Evolutionary conservation across 768 basidiomycete genomes (phyloP).

Genomic region (Tricholoma furcatifolium): DNA sequence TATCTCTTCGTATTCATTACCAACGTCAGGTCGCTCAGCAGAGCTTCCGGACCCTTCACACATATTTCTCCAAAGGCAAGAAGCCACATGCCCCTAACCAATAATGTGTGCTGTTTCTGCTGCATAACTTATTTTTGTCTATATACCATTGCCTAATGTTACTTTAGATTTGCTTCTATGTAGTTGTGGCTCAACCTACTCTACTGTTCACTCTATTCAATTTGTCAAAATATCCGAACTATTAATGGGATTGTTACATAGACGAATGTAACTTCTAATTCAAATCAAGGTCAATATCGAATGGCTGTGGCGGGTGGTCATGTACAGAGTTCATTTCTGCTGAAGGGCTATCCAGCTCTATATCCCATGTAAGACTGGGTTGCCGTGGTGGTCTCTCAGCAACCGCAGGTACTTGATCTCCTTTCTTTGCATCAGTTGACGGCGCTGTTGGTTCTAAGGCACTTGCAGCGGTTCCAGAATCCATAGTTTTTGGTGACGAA

Average conservation of each 20-base stretch:
- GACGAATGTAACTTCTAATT: conserved; percentile 18
- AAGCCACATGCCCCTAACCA: background rate
- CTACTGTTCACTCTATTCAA: background rate
- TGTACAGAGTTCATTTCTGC: conserved; percentile 14
- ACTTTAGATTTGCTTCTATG: conserved; percentile 11
- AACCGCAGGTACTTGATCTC: conserved; percentile 22
- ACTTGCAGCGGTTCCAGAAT: background rate
- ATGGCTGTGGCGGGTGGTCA: conserved; percentile 27
- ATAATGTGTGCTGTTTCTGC: background rate
- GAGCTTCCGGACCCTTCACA: conserved; percentile 17
- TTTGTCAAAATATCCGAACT: background rate
- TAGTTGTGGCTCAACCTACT: background rate
- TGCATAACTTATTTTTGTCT: background rate
- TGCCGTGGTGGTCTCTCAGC: conserved; percentile 26
- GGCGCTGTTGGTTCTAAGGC: background rate
- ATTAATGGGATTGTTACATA: background rate
- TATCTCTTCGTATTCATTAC: conserved; percentile 63
- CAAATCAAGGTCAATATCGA: conserved; percentile 50
- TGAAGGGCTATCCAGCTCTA: conserved; percentile 44
- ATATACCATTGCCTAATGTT: background rate
- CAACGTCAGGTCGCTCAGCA: conserved; percentile 40
- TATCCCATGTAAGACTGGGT: conserved; percentile 70
- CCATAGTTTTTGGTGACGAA: conserved; percentile 21
- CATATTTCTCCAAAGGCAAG: conserved; percentile 15
- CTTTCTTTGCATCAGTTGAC: conserved; percentile 6